phyloP scores from a whole-genome alignment of 2,329 filamentous ascomycete species.

The Pseudogymnoascus sp. region DNA sequence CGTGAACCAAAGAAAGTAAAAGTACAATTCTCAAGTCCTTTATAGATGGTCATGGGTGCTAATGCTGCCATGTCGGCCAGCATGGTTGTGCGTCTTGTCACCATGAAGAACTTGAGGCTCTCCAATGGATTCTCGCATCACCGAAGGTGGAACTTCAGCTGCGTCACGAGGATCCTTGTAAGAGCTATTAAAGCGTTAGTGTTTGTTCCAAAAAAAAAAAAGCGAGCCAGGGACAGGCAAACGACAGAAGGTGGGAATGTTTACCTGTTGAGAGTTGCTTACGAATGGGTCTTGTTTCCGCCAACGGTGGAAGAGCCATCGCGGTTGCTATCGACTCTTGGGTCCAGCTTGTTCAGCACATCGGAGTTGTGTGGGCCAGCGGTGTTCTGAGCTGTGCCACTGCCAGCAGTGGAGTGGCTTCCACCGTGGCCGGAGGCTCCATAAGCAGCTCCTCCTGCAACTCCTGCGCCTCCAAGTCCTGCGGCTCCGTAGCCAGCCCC shows the following conservation, averaged over 20 bases:
- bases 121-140: conserved; percentile 41
- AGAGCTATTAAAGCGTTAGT: not conserved
- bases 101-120: conserved; percentile 39
- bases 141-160: conserved; percentile 49
- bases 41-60: conserved; percentile 6
- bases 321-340: conserved; percentile 36
- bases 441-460: conserved; percentile 12
- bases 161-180: conserved; percentile 44
- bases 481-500: conserved; percentile 15
- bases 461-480: conserved; percentile 7
- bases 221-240: conserved; percentile 8
- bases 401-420: conserved; percentile 27
- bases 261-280: conserved; percentile 17
- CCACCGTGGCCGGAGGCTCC: conserved; percentile 8
- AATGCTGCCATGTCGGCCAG: conserved; percentile 38
- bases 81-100: conserved; percentile 37
- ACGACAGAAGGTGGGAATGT: conserved; percentile 11
- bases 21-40: conserved; percentile 2
- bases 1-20: not conserved
- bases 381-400: conserved; percentile 35
- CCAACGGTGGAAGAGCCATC: conserved; percentile 48
- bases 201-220: not conserved
- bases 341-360: conserved; percentile 47
- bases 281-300: conserved; percentile 42
- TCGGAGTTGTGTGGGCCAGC: conserved; percentile 47